Evolutionary conservation across 73 alveolate species (phyloP).

Genomic region (Paraurostyla sp.): DNA sequence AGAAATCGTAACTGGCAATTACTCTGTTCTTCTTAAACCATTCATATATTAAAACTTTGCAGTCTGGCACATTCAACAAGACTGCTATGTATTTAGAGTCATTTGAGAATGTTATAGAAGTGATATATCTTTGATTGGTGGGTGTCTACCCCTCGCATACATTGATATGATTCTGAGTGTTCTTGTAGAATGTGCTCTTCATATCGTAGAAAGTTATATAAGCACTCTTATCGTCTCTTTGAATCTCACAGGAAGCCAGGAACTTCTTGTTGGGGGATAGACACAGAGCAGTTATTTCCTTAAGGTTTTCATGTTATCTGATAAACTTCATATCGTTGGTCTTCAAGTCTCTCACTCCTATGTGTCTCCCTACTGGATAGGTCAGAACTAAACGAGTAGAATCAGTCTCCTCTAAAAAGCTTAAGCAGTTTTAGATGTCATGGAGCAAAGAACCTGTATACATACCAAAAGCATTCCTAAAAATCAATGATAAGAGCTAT

Average conservation of each 20-base stretch:
- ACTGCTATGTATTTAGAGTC: slow-evolving; percentile 51
- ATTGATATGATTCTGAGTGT: slow-evolving; percentile 59
- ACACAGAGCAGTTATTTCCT: slow-evolving; percentile 72
- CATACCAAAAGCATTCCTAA: slow-evolving; percentile 75
- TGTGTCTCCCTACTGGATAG: slow-evolving; percentile 76
- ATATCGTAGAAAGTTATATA: slow-evolving; percentile 70
- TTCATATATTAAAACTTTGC: slow-evolving; percentile 15
- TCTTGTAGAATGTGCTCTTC: slow-evolving; percentile 63
- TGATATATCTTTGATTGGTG: slow-evolving; percentile 44
- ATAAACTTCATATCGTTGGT: slow-evolving; percentile 69
- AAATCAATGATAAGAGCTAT: background rate
- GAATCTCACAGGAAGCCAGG: slow-evolving; percentile 69
- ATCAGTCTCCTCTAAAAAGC: slow-evolving; percentile 64
- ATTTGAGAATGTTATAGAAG: slow-evolving; percentile 50
- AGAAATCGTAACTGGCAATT: slow-evolving; percentile 33
- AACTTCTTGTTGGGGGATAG: slow-evolving; percentile 64
- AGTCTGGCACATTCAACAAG: slow-evolving; percentile 39
- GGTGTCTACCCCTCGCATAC: slow-evolving; percentile 74
- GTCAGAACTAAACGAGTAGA: slow-evolving; percentile 37
- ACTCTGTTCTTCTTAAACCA: slow-evolving; percentile 56
- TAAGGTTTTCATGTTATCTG: slow-evolving; percentile 43
- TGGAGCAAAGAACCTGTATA: slow-evolving; percentile 16
- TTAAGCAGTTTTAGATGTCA: slow-evolving; percentile 44
- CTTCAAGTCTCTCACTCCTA: slow-evolving; percentile 66
- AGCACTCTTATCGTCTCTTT: slow-evolving; percentile 65